phyloP scores from a whole-genome alignment of 306 rosid genomes.

The Myrica gale region DNA sequence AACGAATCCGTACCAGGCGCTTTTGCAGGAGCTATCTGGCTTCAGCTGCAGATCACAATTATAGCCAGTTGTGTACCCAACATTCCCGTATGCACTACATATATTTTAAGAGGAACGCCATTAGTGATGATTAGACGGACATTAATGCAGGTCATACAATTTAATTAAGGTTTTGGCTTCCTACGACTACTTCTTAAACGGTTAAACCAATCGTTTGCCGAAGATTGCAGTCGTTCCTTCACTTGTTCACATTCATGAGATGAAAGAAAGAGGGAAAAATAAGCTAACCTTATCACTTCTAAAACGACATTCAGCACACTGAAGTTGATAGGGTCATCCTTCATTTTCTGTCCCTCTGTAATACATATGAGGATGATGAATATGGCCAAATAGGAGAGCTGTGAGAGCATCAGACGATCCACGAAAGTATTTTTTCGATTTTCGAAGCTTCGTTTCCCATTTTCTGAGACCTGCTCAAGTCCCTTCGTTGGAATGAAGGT shows the following conservation, averaged over 20 bases:
- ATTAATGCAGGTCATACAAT: too few relatives aligned
- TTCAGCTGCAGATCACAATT: conserved; percentile 51
- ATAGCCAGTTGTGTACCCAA: conserved; percentile 65
- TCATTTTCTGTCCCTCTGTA: background rate
- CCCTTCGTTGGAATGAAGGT: conserved; percentile 37
- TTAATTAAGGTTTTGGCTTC: too few relatives aligned
- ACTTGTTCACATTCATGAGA: too few relatives aligned
- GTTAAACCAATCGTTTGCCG: too few relatives aligned
- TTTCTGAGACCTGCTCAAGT: conserved; percentile 1
- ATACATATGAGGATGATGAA: conserved; percentile 28
- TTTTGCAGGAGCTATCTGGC: conserved; percentile 27
- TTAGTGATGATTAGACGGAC: too few relatives aligned
- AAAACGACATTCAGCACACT: conserved; percentile 49
- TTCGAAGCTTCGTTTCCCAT: background rate
- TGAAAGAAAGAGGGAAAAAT: background rate
- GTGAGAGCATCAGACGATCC: conserved; percentile 49
- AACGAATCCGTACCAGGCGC: conserved; percentile 47
- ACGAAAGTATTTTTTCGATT: conserved; percentile 9
- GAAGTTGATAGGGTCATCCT: conserved; percentile 74
- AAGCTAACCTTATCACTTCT: conserved; percentile 54
- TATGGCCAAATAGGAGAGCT: conserved; percentile 53
- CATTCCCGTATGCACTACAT: conserved; percentile 80
- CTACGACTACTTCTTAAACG: too few relatives aligned
- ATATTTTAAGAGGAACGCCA: too few relatives aligned
- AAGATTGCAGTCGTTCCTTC: too few relatives aligned